Evolutionary conservation across 768 basidiomycete genomes (phyloP), one percentile per base, ranked within the genome.

Genomic region (Hebeloma cylindrosporum): DNA sequence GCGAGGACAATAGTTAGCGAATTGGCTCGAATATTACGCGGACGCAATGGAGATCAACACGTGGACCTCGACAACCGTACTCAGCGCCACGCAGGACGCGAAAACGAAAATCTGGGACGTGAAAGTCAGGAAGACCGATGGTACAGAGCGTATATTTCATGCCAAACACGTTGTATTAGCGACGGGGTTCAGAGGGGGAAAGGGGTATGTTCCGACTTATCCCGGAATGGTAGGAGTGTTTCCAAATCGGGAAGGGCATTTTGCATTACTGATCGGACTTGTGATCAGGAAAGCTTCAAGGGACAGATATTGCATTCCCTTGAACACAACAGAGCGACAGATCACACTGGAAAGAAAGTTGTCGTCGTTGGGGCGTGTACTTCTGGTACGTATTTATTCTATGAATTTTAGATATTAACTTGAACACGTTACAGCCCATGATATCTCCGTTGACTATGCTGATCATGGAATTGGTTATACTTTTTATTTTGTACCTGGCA

Each of bases 361-460:
- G 70, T 82, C 4, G 79, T 89, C 4, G 65, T 88, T 3, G 86
- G 87, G 2, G 72, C 84, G 10, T 80, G 79, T 41, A 84, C 83
- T 9, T 82, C 83, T 18, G 70, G 72, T 70, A 11, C 9, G 26
- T 3, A 38, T 6, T 14, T 21, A 5, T 11, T 8, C 10, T 13
- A 3, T 28, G 9, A 13, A 27, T 2, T 23, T 14, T 10, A 18
- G 8, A 20, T 13, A 4, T 42, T 18, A 11, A 10, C 14, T 26
- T 10, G 5, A 17, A 10, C 9, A n/a, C 7, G 25, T 13, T 23
- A 14, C 31, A 75, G 73, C 68, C 3, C 74, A 75, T 43, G 75
- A 78, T 54, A 67, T 77, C n/a, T 66, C 67, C n/a, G 64, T 64
- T 0, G 76, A 78, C 47, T 72, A 68, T 30, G 64, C 59, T 30